Conservation (phyloP, 2,329 filamentous ascomycete species). For the Penicillium janthinellum region DNA sequence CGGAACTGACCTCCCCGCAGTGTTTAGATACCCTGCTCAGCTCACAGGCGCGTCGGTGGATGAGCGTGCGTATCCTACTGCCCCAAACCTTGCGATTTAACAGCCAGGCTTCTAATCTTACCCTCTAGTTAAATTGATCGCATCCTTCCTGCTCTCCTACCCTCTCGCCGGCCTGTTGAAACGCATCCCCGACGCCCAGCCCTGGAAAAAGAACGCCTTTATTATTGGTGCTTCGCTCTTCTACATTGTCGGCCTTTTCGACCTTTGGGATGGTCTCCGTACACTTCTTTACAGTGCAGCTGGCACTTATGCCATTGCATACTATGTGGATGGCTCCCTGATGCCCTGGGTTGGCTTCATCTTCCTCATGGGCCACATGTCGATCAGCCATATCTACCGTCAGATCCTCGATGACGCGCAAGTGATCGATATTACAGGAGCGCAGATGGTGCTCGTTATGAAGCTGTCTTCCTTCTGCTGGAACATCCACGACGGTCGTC, state of each 20-base stretch:
- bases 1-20: conserved; percentile 42
- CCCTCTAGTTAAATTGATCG: conserved; percentile 83
- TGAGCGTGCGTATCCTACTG: conserved; percentile 53
- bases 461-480: conserved; percentile 96
- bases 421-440: conserved; percentile 81
- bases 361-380: conserved; percentile 95
- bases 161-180: conserved; percentile 87
- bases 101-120: conserved; percentile 3
- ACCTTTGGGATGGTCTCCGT: conserved; percentile 81
- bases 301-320: conserved; percentile 80
- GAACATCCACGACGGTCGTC: conserved; percentile 91
- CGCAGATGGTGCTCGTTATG: conserved; percentile 98
- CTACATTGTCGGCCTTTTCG: conserved; percentile 90
- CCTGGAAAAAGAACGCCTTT: conserved; percentile 84
- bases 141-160: conserved; percentile 88
- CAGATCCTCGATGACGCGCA: conserved; percentile 69
- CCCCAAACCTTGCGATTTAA: background rate
- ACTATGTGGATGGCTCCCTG: conserved; percentile 79
- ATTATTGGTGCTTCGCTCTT: conserved; percentile 79
- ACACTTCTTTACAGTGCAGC: conserved; percentile 78
- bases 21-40: conserved; percentile 61
- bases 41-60: conserved; percentile 65
- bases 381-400: conserved; percentile 81
- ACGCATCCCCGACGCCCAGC: conserved; percentile 80
- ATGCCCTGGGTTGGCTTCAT: conserved; percentile 98